These are phyloP conservation scores for Jatropha curcas DNA, from an alignment of 345 rosid species.

Conservation along the genomic window DNA sequence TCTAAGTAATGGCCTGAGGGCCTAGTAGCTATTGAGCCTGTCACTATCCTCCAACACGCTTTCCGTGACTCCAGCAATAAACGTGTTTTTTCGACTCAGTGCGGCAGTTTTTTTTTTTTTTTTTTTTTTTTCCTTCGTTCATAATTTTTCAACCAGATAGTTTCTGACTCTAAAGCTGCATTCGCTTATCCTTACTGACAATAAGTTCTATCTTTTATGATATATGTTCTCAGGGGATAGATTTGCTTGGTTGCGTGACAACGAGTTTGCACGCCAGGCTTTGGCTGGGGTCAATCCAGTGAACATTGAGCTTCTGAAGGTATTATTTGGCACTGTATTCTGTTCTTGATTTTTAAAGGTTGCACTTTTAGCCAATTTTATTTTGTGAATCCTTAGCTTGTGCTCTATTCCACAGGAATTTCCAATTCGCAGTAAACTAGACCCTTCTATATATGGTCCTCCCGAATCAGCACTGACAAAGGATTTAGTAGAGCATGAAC, in stretches of 20 bases:
- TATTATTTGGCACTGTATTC: constrained; percentile 4
- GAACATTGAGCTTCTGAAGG: constrained; percentile 74
- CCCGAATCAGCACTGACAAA: constrained; percentile 78
- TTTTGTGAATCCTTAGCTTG: constrained; percentile 6
- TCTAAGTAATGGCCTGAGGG: too few species aligned
- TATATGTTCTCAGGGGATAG: constrained; percentile 61
- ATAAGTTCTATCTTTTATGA: too few species aligned
- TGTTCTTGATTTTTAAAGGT: not conserved
- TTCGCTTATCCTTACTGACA: constrained; percentile 8
- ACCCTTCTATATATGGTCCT: constrained; percentile 73
- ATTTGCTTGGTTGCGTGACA: constrained; percentile 91
- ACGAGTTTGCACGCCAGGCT: constrained; percentile 89
- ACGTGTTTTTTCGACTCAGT: too few species aligned
- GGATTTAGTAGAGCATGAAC: constrained; percentile 72
- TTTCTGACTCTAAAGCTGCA: too few species aligned
- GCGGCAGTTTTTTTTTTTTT: too few species aligned
- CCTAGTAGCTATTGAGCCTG: too few species aligned
- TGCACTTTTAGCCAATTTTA: not conserved
- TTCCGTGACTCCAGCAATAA: too few species aligned
- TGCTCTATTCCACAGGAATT: constrained; percentile 53
- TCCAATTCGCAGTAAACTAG: constrained; percentile 83
- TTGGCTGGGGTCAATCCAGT: constrained; percentile 94
- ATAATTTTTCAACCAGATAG: too few species aligned
- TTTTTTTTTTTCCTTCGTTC: too few species aligned
- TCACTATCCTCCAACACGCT: too few species aligned